Conservation (phyloP, 306 rosid genomes). For the Acacia acuminata region DNA sequence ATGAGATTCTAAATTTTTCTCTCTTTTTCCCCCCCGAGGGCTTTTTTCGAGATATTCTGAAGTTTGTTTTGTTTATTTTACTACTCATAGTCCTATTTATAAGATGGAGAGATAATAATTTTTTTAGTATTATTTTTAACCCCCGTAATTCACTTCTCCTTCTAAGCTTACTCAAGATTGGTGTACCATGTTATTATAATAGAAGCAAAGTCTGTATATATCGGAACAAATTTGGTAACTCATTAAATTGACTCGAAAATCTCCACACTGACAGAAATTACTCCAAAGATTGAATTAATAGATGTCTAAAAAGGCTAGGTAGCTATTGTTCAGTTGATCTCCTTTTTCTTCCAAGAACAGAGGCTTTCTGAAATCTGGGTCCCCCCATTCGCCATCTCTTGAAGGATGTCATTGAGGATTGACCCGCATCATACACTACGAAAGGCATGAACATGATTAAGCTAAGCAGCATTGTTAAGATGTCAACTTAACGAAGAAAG, state of each 20-base stretch:
- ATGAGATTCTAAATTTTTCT: neutral
- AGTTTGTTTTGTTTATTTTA: too few relatives aligned
- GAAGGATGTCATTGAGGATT: constrained; percentile 85
- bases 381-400: constrained; percentile 96
- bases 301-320: constrained; percentile 25
- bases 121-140: too few relatives aligned
- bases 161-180: too few relatives aligned
- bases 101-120: too few relatives aligned
- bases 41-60: too few relatives aligned
- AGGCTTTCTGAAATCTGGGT: constrained; percentile 82
- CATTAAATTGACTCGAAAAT: too few relatives aligned
- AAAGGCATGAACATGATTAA: constrained; percentile 15
- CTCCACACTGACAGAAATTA: neutral
- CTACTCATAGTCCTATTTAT: too few relatives aligned
- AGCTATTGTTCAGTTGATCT: constrained; percentile 56
- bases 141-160: too few relatives aligned
- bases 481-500: constrained; percentile 18
- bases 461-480: constrained; percentile 2
- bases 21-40: too few relatives aligned
- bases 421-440: constrained; percentile 93
- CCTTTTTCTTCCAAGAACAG: constrained; percentile 81
- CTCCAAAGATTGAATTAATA: constrained; percentile 12
- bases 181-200: too few relatives aligned
- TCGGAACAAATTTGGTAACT: too few relatives aligned
- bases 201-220: neutral